Conservation (phyloP, 257 asterid genomes). For the Rauvolfia tetraphylla region DNA sequence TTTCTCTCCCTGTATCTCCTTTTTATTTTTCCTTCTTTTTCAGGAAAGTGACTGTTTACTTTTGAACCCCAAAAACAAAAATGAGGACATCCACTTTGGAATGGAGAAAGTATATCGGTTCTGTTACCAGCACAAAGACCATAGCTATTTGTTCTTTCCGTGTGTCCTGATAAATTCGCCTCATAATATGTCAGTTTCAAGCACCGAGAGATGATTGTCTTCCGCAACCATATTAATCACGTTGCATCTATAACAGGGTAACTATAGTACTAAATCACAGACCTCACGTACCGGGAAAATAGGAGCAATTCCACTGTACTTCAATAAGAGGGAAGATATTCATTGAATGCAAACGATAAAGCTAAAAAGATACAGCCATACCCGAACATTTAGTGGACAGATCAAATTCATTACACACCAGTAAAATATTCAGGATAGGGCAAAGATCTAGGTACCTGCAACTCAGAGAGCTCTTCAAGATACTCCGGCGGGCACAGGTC, state of each 20-base stretch:
- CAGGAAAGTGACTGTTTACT: too few relatives aligned
- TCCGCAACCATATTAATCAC: neutral
- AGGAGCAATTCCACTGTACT: neutral
- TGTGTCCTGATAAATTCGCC: too few relatives aligned
- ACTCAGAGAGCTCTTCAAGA: conserved; percentile 83
- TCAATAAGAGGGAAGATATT: neutral
- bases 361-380: neutral
- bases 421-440: neutral
- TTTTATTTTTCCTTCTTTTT: too few relatives aligned
- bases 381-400: neutral
- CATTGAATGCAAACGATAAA: neutral
- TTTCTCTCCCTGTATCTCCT: too few relatives aligned
- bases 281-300: neutral
- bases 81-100: too few relatives aligned
- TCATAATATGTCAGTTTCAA: neutral
- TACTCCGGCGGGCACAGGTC: conserved; percentile 85
- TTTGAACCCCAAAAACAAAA: too few relatives aligned
- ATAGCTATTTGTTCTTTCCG: neutral
- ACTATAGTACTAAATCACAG: neutral
- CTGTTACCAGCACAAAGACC: neutral
- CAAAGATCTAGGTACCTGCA: conserved; percentile 51
- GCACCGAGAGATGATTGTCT: neutral
- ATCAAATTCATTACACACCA: neutral
- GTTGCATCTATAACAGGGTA: neutral
- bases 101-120: too few relatives aligned